phyloP scores from a whole-genome alignment of 169 alveolate species.

The Babesia bovis region DNA sequence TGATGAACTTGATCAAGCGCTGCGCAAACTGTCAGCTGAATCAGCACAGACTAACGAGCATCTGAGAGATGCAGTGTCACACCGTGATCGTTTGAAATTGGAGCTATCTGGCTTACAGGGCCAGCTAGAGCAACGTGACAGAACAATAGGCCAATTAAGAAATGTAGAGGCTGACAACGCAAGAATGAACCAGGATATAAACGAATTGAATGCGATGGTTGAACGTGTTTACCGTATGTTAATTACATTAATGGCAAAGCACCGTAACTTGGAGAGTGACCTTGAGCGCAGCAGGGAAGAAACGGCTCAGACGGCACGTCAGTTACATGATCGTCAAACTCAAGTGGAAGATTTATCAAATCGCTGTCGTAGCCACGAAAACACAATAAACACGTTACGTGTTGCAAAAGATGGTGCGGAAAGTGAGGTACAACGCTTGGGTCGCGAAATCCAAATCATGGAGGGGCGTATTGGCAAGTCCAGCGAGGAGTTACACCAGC shows the following conservation, averaged over 20 bases:
- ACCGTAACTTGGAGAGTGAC: slow-evolving; percentile 24
- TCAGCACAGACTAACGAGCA: slow-evolving; percentile 1
- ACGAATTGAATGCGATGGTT: slow-evolving; percentile 31
- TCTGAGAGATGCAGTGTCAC: slow-evolving; percentile 5
- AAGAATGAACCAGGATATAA: slow-evolving; percentile 29
- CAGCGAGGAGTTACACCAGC: slow-evolving; percentile 9
- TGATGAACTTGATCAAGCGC: slow-evolving; percentile 28
- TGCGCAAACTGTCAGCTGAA: slow-evolving; percentile 27
- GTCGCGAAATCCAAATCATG: slow-evolving; percentile 25
- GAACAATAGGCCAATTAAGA: slow-evolving; percentile 6
- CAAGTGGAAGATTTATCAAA: slow-evolving; percentile 29
- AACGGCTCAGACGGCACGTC: not conserved
- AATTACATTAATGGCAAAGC: slow-evolving; percentile 39
- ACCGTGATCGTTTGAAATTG: slow-evolving; percentile 29
- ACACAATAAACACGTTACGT: slow-evolving; percentile 8
- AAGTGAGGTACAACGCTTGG: slow-evolving; percentile 23
- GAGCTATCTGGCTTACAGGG: slow-evolving; percentile 36
- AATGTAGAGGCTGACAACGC: slow-evolving; percentile 32
- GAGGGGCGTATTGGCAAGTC: slow-evolving; percentile 33
- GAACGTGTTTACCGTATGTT: slow-evolving; percentile 59
- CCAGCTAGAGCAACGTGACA: slow-evolving; percentile 41
- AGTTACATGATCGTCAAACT: slow-evolving; percentile 20
- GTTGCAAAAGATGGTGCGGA: slow-evolving; percentile 26
- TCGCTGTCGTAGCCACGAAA: slow-evolving; percentile 25
- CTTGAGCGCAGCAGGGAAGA: slow-evolving; percentile 37